Evolutionary conservation across 768 basidiomycete species (phyloP).

Genomic region (Pleurotus tuoliensis): DNA sequence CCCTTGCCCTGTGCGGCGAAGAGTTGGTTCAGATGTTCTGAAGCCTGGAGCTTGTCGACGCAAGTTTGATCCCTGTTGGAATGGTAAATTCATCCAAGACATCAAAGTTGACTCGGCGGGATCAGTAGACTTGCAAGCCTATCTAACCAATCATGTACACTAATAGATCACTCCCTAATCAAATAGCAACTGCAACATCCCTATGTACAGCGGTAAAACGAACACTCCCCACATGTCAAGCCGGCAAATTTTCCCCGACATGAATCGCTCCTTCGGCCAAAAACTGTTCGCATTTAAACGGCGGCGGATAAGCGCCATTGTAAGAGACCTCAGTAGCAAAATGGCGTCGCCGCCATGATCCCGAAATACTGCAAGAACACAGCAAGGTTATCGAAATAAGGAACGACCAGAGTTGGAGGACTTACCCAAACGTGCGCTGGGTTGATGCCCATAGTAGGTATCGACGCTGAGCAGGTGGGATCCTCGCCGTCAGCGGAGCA

Average conservation of each 20-base stretch:
- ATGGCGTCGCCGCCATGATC: conserved; percentile 12
- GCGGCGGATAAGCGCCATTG: too few relatives aligned
- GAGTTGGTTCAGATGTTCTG: conserved; percentile 37
- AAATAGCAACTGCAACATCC: too few relatives aligned
- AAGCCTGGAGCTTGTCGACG: conserved; percentile 34
- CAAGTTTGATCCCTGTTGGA: conserved; percentile 34
- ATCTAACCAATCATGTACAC: too few relatives aligned
- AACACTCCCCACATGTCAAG: too few relatives aligned
- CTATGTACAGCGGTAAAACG: too few relatives aligned
- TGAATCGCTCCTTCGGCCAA: too few relatives aligned
- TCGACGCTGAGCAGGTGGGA: conserved; percentile 18
- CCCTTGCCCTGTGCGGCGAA: conserved; percentile 33
- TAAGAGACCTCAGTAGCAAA: conserved; percentile 7
- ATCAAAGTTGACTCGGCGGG: conserved; percentile 28
- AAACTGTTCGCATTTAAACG: too few relatives aligned
- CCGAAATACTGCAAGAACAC: conserved; percentile 13
- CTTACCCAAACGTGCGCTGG: conserved; percentile 17
- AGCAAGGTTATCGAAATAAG: neutral
- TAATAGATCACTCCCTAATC: too few relatives aligned
- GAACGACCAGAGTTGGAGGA: neutral
- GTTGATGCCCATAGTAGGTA: conserved; percentile 20
- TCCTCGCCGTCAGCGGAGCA: conserved; percentile 24
- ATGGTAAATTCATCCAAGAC: conserved; percentile 36
- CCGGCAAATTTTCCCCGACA: too few relatives aligned
- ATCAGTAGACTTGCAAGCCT: conserved; percentile 15